Evolutionary conservation across 2,329 filamentous ascomycete species (phyloP).

Genomic region (Trichoderma koningii): DNA sequence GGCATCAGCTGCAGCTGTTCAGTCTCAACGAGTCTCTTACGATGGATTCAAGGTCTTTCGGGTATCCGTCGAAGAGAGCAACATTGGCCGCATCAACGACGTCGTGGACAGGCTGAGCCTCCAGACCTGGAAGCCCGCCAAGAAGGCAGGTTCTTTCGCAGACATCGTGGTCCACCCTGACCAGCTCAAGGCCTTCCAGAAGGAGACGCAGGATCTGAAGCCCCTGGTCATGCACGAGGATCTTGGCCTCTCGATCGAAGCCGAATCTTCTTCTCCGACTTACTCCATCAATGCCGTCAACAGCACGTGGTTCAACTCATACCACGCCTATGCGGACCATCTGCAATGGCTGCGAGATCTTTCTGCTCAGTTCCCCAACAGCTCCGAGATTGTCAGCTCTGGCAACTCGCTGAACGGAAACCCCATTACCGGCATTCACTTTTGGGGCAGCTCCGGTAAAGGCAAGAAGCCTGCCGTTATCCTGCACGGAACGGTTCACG

Average conservation of each 20-base stretch:
- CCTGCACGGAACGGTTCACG: slow-evolving; percentile 61
- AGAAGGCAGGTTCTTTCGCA: slow-evolving; percentile 40
- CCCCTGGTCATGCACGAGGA: slow-evolving; percentile 44
- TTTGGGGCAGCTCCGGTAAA: slow-evolving; percentile 51
- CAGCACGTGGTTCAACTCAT: slow-evolving; percentile 54
- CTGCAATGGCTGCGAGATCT: slow-evolving; percentile 51
- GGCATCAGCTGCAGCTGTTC: slow-evolving; percentile 27
- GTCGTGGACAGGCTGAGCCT: slow-evolving; percentile 42
- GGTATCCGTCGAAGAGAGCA: slow-evolving; percentile 41
- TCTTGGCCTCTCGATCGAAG: slow-evolving; percentile 43
- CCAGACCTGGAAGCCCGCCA: slow-evolving; percentile 43
- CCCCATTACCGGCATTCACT: slow-evolving; percentile 63
- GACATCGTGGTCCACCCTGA: slow-evolving; percentile 47
- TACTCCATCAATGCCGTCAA: slow-evolving; percentile 28
- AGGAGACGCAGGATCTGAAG: slow-evolving; percentile 38
- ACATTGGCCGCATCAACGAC: slow-evolving; percentile 37
- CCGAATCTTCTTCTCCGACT: slow-evolving; percentile 38
- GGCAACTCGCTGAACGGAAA: slow-evolving; percentile 52
- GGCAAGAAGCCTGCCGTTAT: slow-evolving; percentile 55
- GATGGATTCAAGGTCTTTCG: slow-evolving; percentile 50
- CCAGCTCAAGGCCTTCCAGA: slow-evolving; percentile 40
- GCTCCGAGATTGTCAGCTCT: slow-evolving; percentile 52
- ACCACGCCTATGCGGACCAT: slow-evolving; percentile 56
- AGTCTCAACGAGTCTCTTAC: slow-evolving; percentile 40
- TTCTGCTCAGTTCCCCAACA: slow-evolving; percentile 44